phyloP scores from a whole-genome alignment of 345 rosid species.

The Moringa oleifera region DNA sequence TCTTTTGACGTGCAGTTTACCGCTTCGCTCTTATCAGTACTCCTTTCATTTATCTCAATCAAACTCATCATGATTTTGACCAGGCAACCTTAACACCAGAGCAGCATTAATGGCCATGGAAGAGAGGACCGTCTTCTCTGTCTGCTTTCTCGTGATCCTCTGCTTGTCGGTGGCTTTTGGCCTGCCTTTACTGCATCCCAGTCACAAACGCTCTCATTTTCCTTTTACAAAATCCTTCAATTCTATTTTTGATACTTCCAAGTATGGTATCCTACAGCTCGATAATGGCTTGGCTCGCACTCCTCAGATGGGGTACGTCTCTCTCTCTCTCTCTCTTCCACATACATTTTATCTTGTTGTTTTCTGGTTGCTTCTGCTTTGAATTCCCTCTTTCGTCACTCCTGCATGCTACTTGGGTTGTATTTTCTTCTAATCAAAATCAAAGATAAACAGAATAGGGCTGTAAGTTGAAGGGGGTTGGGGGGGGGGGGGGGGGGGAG shows the following conservation, averaged over 20 bases:
- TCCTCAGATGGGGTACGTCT: slow-evolving; percentile 91
- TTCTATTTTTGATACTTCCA: slow-evolving; percentile 63
- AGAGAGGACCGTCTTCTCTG: slow-evolving; percentile 10
- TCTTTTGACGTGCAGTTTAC: too few species aligned
- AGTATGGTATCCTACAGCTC: slow-evolving; percentile 73
- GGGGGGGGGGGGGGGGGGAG: too few species aligned
- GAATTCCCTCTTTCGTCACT: background rate
- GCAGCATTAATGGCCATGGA: slow-evolving; percentile 18
- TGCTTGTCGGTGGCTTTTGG: slow-evolving; percentile 24
- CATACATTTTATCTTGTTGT: background rate
- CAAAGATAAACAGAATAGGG: too few species aligned
- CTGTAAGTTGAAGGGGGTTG: background rate
- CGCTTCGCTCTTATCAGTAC: too few species aligned
- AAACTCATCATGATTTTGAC: too few species aligned
- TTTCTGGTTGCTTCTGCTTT: slow-evolving; percentile 1
- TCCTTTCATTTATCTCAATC: too few species aligned
- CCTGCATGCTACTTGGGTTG: background rate
- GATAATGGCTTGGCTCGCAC: slow-evolving; percentile 76
- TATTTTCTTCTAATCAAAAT: too few species aligned
- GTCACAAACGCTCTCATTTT: slow-evolving; percentile 16
- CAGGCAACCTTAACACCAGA: too few species aligned
- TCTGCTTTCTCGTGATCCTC: slow-evolving; percentile 19
- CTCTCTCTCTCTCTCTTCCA: slow-evolving; percentile 9
- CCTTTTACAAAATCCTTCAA: slow-evolving; percentile 43
- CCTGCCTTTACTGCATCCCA: slow-evolving; percentile 37